Evolutionary conservation across 345 rosid species (phyloP).

Genomic region (sweet orange (Citrus sinensis)): DNA sequence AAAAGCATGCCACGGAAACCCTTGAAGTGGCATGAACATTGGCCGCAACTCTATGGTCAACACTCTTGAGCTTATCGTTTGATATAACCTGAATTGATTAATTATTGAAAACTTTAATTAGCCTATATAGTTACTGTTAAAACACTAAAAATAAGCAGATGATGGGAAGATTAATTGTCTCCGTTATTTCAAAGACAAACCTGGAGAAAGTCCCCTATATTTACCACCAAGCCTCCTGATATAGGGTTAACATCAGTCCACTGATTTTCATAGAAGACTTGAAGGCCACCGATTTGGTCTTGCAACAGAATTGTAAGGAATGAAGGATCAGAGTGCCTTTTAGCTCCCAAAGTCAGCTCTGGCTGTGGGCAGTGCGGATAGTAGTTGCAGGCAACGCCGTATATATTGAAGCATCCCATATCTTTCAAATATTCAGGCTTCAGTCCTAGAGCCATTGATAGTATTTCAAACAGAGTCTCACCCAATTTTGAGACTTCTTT

Average conservation of each 20-base stretch:
- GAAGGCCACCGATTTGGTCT: conserved; percentile 15
- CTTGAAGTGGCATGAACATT: conserved; percentile 31
- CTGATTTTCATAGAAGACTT: not conserved
- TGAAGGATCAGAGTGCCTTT: not conserved
- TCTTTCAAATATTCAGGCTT: not conserved
- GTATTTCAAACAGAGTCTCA: not conserved
- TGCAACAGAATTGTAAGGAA: not conserved
- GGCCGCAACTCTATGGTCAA: conserved; percentile 48
- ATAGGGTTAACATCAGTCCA: conserved; percentile 15
- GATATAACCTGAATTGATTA: conserved; percentile 35
- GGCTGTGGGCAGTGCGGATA: not conserved
- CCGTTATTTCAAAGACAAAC: not conserved
- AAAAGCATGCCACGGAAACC: conserved; percentile 40
- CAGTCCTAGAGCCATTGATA: not conserved
- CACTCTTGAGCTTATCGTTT: conserved; percentile 44
- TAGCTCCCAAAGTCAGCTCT: not conserved
- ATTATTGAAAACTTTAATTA: no score
- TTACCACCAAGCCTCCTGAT: conserved; percentile 11
- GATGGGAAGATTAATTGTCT: no score
- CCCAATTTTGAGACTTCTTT: not conserved
- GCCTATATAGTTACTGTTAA: no score
- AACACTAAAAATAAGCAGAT: no score
- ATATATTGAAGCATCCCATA: not conserved
- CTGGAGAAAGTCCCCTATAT: conserved; percentile 9
- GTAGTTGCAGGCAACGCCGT: not conserved